Evolutionary conservation across 2,329 filamentous ascomycete genomes (phyloP).

Genomic region (Sphaerostilbella broomeana): DNA sequence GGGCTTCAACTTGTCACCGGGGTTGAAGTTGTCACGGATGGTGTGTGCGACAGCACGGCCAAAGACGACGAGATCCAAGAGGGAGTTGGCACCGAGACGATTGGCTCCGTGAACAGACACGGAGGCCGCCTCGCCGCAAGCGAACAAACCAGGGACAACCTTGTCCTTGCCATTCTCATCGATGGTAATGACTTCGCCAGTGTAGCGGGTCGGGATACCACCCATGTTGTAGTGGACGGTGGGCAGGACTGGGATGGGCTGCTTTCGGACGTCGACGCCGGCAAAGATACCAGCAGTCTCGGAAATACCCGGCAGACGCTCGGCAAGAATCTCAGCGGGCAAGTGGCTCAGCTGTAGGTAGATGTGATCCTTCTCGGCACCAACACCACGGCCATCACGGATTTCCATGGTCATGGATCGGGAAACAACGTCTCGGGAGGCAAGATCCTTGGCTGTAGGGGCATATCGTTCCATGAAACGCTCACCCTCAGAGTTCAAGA

Average conservation of each 20-base stretch:
- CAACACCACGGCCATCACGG: slow-evolving; percentile 92
- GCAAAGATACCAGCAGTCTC: slow-evolving; percentile 97
- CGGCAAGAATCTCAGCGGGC: slow-evolving; percentile 83
- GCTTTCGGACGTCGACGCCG: slow-evolving; percentile 93
- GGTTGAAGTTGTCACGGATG: slow-evolving; percentile 88
- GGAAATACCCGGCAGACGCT: slow-evolving; percentile 96
- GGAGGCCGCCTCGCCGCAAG: slow-evolving; percentile 93
- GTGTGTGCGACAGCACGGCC: slow-evolving; percentile 96
- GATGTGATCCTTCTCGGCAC: slow-evolving; percentile 96
- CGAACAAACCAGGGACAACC: slow-evolving; percentile 90
- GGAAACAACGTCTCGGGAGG: slow-evolving; percentile 91
- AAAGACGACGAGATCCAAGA: slow-evolving; percentile 95
- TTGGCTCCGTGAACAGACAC: slow-evolving; percentile 98
- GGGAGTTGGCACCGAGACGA: slow-evolving; percentile 94
- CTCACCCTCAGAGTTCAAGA: slow-evolving; percentile 96
- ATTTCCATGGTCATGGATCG: slow-evolving; percentile 99
- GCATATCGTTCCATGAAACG: slow-evolving; percentile 99
- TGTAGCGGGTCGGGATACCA: slow-evolving; percentile 96
- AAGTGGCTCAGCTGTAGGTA: slow-evolving; percentile 96
- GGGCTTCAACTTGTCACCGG: slow-evolving; percentile 72
- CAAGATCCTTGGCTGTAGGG: slow-evolving; percentile 95
- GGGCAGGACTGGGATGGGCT: slow-evolving; percentile 91
- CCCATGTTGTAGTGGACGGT: slow-evolving; percentile 99
- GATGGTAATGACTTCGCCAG: slow-evolving; percentile 86
- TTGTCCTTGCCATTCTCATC: slow-evolving; percentile 83